phyloP scores from a whole-genome alignment of 768 basidiomycete genomes.

The Dentipellis sp. region DNA sequence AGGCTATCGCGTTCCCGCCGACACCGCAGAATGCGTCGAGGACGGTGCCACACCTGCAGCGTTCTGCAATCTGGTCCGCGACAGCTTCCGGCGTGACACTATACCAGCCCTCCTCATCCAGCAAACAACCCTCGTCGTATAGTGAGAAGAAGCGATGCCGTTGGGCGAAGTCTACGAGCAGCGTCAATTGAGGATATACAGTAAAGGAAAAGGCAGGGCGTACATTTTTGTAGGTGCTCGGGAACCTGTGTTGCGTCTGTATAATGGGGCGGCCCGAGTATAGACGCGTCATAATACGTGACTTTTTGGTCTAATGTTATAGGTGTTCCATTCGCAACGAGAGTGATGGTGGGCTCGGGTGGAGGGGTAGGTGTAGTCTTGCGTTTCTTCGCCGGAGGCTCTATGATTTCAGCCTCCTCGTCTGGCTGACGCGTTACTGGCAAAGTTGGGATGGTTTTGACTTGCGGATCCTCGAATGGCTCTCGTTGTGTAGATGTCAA shows the following conservation, averaged over 20 bases:
- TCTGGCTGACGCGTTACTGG: too few relatives aligned
- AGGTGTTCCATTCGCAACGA: too few relatives aligned
- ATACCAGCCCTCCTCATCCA: slow-evolving; percentile 98
- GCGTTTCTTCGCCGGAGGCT: too few relatives aligned
- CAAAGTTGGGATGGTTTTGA: too few relatives aligned
- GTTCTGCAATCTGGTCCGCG: slow-evolving; percentile 88
- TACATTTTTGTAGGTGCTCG: slow-evolving; percentile 75
- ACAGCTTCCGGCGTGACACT: slow-evolving; percentile 91
- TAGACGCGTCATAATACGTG: slow-evolving; percentile 43
- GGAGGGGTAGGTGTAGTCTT: too few relatives aligned
- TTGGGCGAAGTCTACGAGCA: slow-evolving; percentile 70
- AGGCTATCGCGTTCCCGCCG: slow-evolving; percentile 95
- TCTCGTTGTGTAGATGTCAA: too few relatives aligned
- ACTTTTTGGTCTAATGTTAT: too few relatives aligned
- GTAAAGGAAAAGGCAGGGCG: slow-evolving; percentile 20
- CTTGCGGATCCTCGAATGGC: too few relatives aligned
- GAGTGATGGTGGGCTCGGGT: too few relatives aligned
- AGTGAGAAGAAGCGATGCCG: slow-evolving; percentile 73
- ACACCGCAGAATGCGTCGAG: slow-evolving; percentile 97
- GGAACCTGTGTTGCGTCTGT: slow-evolving; percentile 60
- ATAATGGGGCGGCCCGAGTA: slow-evolving; percentile 61
- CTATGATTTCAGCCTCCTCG: too few relatives aligned
- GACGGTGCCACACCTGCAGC: slow-evolving; percentile 78
- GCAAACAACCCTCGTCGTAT: slow-evolving; percentile 72
- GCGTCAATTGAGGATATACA: not conserved